These are phyloP conservation scores for Monosporascus sp. DNA, from an alignment of 2,329 filamentous ascomycete genomes.

Conservation along the genomic window DNA sequence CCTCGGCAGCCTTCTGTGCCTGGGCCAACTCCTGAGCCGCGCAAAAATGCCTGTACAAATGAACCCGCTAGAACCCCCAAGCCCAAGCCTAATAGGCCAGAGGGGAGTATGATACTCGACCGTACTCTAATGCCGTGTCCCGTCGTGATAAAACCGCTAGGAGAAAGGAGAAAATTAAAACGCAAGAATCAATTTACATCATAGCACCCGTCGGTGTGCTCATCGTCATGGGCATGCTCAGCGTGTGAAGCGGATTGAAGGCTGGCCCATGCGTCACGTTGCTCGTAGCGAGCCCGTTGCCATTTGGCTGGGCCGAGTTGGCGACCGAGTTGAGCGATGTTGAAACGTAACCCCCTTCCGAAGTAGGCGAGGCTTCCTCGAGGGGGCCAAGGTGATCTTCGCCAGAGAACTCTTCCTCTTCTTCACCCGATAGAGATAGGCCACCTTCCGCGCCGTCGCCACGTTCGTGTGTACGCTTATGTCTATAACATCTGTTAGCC, in stretches of 20 bases:
- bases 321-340: slow-evolving; percentile 44
- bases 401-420: slow-evolving; percentile 75
- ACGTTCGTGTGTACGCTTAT: slow-evolving; percentile 71
- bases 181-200: slow-evolving; percentile 21
- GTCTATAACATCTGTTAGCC: slow-evolving; percentile 53
- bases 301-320: slow-evolving; percentile 25
- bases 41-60: neutral
- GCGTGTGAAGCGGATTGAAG: slow-evolving; percentile 54
- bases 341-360: slow-evolving; percentile 58
- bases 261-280: slow-evolving; percentile 31
- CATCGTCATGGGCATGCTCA: slow-evolving; percentile 61
- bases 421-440: slow-evolving; percentile 69
- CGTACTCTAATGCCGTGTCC: slow-evolving; percentile 10
- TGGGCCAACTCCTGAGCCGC: neutral
- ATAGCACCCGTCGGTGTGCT: slow-evolving; percentile 44
- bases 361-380: slow-evolving; percentile 71
- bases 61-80: neutral
- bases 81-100: neutral
- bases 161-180: slow-evolving; percentile 10
- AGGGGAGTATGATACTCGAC: neutral
- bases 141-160: slow-evolving; percentile 15
- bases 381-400: slow-evolving; percentile 79
- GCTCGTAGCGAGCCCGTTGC: slow-evolving; percentile 19
- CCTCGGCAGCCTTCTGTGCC: neutral
- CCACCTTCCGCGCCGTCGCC: slow-evolving; percentile 53